Percentiles rank a stretch among this genome's conserved stretches.
phyloP scores from a whole-genome alignment of 2,329 filamentous ascomycete genomes.

The Neobulgaria alba region DNA sequence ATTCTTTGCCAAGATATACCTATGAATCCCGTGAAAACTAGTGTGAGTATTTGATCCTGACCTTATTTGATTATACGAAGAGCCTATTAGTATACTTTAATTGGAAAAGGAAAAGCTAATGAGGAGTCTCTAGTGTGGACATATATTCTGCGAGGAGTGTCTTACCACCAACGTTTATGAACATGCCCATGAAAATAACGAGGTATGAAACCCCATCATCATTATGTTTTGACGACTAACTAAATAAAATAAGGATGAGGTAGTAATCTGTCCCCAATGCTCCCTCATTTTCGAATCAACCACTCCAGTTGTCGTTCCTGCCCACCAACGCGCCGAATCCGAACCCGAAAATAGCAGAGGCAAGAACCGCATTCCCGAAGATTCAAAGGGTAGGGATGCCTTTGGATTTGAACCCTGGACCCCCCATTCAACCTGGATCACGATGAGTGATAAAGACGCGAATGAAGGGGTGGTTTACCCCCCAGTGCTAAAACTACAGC shows the following conservation, averaged over 20 bases:
- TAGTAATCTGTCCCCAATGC: constrained; percentile 19
- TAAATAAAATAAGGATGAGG: too few relatives aligned
- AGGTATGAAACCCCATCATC: too few relatives aligned
- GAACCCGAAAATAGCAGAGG: neutral
- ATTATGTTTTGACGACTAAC: too few relatives aligned
- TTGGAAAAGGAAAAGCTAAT: too few relatives aligned
- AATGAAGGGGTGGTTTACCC: constrained; percentile 22
- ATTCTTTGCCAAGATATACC: constrained; percentile 34
- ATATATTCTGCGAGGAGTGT: constrained; percentile 47
- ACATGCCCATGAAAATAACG: constrained; percentile 15
- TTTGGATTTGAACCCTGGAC: constrained; percentile 22
- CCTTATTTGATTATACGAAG: too few relatives aligned
- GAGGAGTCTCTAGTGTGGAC: constrained; percentile 45
- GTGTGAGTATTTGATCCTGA: constrained; percentile 17
- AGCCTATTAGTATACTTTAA: too few relatives aligned
- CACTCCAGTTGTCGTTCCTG: neutral
- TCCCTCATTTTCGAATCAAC: constrained; percentile 10
- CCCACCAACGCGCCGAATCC: neutral
- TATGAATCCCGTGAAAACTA: constrained; percentile 34
- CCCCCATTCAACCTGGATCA: constrained; percentile 18
- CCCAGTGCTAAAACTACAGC: constrained; percentile 34
- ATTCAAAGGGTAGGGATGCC: constrained; percentile 19
- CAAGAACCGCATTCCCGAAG: constrained; percentile 2
- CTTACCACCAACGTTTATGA: constrained; percentile 28
- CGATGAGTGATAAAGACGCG: constrained; percentile 17